Evolutionary conservation across 2,329 filamentous ascomycete genomes (phyloP), one percentile per base, ranked within the genome.

Genomic region (Huntiella decipiens): DNA sequence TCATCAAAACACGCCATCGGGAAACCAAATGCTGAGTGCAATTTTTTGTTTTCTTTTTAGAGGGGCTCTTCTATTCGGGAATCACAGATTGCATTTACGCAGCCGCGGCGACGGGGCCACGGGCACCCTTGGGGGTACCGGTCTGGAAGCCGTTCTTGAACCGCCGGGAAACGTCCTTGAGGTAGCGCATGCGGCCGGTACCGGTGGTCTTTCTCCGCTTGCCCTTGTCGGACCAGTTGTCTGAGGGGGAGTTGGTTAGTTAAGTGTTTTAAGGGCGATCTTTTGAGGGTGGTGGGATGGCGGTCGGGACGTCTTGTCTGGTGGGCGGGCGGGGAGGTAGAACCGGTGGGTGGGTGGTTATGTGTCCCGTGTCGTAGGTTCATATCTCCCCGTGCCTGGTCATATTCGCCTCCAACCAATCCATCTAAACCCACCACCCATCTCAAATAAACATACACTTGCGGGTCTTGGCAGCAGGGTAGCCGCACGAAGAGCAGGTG

Each of bases 161-260:
- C 71, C 78, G 78, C 67, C 91, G 81, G 64, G 86, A 73, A 64
- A 98, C 79, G 61, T 74, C 76, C 77, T 92, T 93, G 66, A 98
- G 77, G 73, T 87, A 84, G 65, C 85, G 79, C 80, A 87, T 91
- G 68, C 91, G 84, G 67, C 91, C 91, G 63, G 85, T 88, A 61
- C 91, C 91, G 65, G 83, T 88, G 63, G 88, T 95, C 87, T 95
- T 96, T 82, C 91, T 92, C 69, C 91, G 77, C 85, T 96, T 96
- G 61, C 87, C 88, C 83, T 98, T 98, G 79, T 96, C 88, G 68
- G 83, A 78, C 91, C 91, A 98, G 83, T 98, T 95, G 81, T 80
- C 88, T 96, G 64, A 52, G 10, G 33, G 17, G n/a, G 33, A 13
- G 16, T 28, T 28, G 13, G 44, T 50, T 50, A 50, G 48, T 10